These are phyloP conservation scores for Ogataea pini DNA, from an alignment of 805 yeast species.

Conservation along the genomic window DNA sequence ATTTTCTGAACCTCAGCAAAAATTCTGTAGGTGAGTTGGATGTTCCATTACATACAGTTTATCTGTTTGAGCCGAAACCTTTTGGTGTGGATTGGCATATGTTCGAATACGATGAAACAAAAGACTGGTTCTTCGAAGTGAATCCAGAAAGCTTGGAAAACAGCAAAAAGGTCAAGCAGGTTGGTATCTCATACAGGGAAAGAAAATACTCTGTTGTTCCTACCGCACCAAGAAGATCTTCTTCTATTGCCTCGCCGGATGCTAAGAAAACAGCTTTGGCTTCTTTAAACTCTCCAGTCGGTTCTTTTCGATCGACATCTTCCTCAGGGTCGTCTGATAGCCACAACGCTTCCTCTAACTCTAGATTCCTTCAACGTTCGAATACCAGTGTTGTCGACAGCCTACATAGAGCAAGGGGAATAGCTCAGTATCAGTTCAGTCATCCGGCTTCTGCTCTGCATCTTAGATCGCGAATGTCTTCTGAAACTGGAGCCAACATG, in stretches of 20 bases:
- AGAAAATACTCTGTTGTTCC: constrained; percentile 75
- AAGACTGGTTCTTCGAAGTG: constrained; percentile 77
- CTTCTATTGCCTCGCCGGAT: constrained; percentile 11
- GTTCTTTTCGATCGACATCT: constrained; percentile 4
- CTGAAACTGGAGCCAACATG: constrained; percentile 10
- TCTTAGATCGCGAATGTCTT: background rate
- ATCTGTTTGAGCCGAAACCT: constrained; percentile 88
- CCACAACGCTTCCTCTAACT: constrained; percentile 2
- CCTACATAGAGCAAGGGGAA: constrained; percentile 28
- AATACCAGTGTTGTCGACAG: constrained; percentile 19
- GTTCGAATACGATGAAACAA: constrained; percentile 79
- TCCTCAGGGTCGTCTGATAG: constrained; percentile 1
- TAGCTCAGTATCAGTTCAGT: constrained; percentile 6
- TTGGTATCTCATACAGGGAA: constrained; percentile 68
- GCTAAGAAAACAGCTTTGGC: constrained; percentile 13
- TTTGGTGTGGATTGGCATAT: constrained; percentile 93
- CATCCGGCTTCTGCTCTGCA: background rate
- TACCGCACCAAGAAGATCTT: constrained; percentile 55
- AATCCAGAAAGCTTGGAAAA: constrained; percentile 45
- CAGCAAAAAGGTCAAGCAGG: constrained; percentile 62
- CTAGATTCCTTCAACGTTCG: constrained; percentile 14
- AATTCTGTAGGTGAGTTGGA: constrained; percentile 86
- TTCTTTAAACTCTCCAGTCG: constrained; percentile 1
- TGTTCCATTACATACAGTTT: constrained; percentile 89
- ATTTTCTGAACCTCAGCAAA: constrained; percentile 79